Evolutionary conservation across 2,329 filamentous ascomycete genomes (phyloP).

Genomic region (Neonectria punicea): DNA sequence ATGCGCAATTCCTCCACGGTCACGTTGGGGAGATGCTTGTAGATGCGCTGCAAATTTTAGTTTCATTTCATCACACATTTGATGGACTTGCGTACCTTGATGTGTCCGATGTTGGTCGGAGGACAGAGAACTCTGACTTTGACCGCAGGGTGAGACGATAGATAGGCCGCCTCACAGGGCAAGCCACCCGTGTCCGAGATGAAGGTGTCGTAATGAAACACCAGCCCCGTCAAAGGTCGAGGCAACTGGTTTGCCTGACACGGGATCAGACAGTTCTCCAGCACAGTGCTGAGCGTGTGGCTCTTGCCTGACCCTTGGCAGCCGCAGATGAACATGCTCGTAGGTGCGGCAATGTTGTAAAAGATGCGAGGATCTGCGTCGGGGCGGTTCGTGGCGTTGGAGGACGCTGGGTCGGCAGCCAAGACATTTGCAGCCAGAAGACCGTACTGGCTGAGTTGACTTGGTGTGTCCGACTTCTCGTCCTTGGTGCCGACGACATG

Average conservation of each 20-base stretch:
- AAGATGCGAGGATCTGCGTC: constrained; percentile 47
- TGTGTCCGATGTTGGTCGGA: constrained; percentile 59
- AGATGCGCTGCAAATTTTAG: constrained; percentile 47
- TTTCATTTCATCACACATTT: neutral
- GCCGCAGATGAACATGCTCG: constrained; percentile 71
- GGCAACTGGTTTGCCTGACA: constrained; percentile 58
- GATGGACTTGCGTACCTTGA: constrained; percentile 43
- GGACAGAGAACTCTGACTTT: constrained; percentile 65
- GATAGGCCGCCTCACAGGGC: constrained; percentile 69
- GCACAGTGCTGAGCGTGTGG: constrained; percentile 65
- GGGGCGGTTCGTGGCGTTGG: neutral
- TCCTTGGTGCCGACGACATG: neutral
- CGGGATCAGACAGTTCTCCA: constrained; percentile 66
- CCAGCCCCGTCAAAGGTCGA: constrained; percentile 66
- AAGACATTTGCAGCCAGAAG: neutral
- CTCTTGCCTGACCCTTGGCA: constrained; percentile 73
- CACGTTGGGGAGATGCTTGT: constrained; percentile 55
- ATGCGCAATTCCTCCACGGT: constrained; percentile 62
- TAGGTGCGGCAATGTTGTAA: constrained; percentile 61
- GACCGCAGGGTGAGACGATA: constrained; percentile 56
- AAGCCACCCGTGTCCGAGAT: constrained; percentile 58
- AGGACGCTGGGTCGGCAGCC: neutral
- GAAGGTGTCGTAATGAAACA: constrained; percentile 73
- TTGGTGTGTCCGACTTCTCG: too few species aligned
- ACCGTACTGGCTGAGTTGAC: constrained; percentile 1